phyloP scores from a whole-genome alignment of 768 basidiomycete species.

The Serendipita indica region DNA sequence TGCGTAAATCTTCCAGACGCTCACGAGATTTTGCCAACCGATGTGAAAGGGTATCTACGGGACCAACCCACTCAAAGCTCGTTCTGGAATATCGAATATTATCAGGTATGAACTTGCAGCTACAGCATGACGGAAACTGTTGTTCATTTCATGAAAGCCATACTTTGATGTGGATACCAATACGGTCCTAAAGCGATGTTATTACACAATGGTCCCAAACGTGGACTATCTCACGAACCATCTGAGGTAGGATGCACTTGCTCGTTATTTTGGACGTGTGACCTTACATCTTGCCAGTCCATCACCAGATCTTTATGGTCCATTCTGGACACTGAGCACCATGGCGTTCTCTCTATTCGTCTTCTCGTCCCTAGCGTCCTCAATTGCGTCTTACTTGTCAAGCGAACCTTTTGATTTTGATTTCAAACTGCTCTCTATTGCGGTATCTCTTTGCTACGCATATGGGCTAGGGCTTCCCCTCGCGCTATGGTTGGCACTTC shows the following conservation, averaged over 20 bases:
- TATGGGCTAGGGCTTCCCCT: conserved; percentile 78
- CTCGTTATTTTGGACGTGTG: neutral
- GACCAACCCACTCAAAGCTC: conserved; percentile 35
- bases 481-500: conserved; percentile 66
- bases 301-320: conserved; percentile 65
- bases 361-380: conserved; percentile 81
- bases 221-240: conserved; percentile 47
- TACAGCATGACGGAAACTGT: no score
- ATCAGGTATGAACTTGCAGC: no score
- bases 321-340: conserved; percentile 96
- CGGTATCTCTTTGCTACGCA: conserved; percentile 68
- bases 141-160: no score
- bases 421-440: conserved; percentile 71
- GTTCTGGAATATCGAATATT: conserved; percentile 76
- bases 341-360: conserved; percentile 87
- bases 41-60: conserved; percentile 42
- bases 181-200: conserved; percentile 59
- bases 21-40: neutral
- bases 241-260: conserved; percentile 24
- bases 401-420: conserved; percentile 55
- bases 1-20: conserved; percentile 5
- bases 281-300: conserved; percentile 22
- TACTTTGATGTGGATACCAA: conserved; percentile 83
- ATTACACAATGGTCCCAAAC: conserved; percentile 54
- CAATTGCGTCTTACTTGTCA: conserved; percentile 76